These are phyloP conservation scores for Naganishia cerealis DNA, from an alignment of 1,284 basidiomycete genomes.

Conservation along the genomic window DNA sequence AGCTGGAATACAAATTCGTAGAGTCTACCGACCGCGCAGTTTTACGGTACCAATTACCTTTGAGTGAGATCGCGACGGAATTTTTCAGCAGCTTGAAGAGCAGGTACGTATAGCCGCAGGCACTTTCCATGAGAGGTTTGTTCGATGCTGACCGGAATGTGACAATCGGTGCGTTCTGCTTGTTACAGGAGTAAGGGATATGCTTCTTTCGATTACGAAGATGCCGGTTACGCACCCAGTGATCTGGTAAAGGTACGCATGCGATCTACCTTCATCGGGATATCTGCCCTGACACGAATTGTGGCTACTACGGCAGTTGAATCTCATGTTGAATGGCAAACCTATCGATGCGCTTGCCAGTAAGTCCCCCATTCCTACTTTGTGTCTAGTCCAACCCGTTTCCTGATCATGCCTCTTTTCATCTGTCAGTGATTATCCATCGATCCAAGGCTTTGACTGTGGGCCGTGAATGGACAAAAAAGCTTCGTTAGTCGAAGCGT, in stretches of 20 bases:
- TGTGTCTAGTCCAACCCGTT: not conserved
- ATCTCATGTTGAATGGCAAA: constrained; percentile 79
- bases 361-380: not conserved
- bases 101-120: constrained; percentile 32
- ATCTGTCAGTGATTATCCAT: constrained; percentile 67
- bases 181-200: constrained; percentile 74
- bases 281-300: constrained; percentile 8
- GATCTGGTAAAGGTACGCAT: constrained; percentile 72
- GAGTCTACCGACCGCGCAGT: constrained; percentile 68
- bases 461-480: constrained; percentile 80
- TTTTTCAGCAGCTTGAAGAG: constrained; percentile 90
- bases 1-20: constrained; percentile 74
- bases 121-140: not conserved
- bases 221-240: constrained; percentile 77
- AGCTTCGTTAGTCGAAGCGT: constrained; percentile 66
- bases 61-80: constrained; percentile 82
- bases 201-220: constrained; percentile 91
- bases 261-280: not conserved
- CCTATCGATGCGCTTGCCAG: constrained; percentile 85
- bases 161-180: constrained; percentile 33
- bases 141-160: not conserved
- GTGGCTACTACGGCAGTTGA: constrained; percentile 62
- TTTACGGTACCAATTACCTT: constrained; percentile 75
- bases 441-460: constrained; percentile 65
- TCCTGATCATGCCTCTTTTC: not conserved